Percentiles rank a stretch among this genome's conserved stretches.
Evolutionary conservation across 1,139 yeast genomes (phyloP).

Genomic region (Diutina mesorugosa): DNA sequence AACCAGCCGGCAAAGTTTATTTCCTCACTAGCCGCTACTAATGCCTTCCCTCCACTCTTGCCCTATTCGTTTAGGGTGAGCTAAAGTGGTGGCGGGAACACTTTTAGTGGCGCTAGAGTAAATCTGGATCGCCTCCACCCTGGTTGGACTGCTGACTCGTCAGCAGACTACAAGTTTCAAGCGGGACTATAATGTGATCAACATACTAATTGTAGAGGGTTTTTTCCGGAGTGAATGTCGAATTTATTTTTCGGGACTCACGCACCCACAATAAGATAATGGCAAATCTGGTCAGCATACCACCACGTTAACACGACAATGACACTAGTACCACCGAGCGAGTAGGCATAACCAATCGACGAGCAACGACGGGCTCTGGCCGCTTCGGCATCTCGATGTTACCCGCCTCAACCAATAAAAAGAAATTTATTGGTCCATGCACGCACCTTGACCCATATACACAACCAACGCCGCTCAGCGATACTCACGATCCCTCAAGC

Average conservation of each 20-base stretch:
- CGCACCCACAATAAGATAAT: background rate
- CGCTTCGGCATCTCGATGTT: background rate
- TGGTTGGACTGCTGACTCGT: background rate
- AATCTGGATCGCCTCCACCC: conserved; percentile 1
- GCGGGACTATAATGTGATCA: conserved; percentile 2
- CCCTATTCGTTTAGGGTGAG: conserved; percentile 1
- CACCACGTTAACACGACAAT: background rate
- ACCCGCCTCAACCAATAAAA: background rate
- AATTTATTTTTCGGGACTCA: background rate
- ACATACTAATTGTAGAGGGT: background rate
- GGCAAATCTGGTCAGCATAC: background rate
- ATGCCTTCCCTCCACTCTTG: conserved; percentile 2
- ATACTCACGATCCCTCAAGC: background rate
- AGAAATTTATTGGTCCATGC: background rate
- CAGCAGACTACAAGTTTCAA: background rate
- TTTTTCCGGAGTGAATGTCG: background rate
- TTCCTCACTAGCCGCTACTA: background rate
- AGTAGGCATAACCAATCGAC: background rate
- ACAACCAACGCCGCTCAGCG: background rate
- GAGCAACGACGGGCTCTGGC: background rate
- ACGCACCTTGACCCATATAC: background rate
- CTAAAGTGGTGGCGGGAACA: background rate
- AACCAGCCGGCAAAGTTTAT: background rate
- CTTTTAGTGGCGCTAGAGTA: conserved; percentile 1
- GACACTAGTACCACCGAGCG: background rate